Base-by-base conservation (phyloP, 2,329 filamentous ascomycete species). In the Colletotrichum sp. region DNA sequence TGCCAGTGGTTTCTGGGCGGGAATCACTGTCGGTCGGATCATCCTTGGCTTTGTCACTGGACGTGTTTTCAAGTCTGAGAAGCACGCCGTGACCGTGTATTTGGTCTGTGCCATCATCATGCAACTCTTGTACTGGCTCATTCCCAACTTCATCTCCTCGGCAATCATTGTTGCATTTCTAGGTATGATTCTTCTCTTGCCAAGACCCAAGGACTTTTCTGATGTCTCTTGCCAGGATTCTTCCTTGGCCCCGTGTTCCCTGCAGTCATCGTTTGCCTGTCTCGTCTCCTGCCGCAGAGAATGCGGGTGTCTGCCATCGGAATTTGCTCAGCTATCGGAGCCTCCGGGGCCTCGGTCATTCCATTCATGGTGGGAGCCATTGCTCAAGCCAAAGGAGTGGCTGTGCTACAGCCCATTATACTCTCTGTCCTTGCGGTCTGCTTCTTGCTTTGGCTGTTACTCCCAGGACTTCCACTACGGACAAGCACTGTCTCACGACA, bases 1-100 rank as follows among this genome's bases (percentile, higher is more conserved):
- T 0, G 93, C 92, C 0, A 96, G 94, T 0, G 93, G 94, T 0
- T 98, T 96, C 85, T 98, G 95, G 95, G 89, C 95, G 52, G 95
- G 95, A 0, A 89, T 98, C 77, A 96, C 95, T 0, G 83, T 95
- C 0, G 95, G 95, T 0, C 88, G 95, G 3, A 86, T 97, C 6
- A 83, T 93, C 1, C 85, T 98, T 16, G 95, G 95, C 0, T 97
- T 98, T 79, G 87, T 96, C 5, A 97, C 95, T 2, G 92, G 93
- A 3, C 87, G 89, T 5, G 86, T 95, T 21, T 57, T 57, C 52
- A 57, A 26, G 52, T 57, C 52, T 13, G 52, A 57, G 52, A 57
- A 57, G 52, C 52, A 57, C 5, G 52, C 52, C 5, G 52, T 57
- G 24, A 28, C 52, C n/a, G 52, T 57, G 52, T 57, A 57, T 16